Conservation (phyloP, 2,329 filamentous ascomycete genomes). For the Apiospora sp. region DNA sequence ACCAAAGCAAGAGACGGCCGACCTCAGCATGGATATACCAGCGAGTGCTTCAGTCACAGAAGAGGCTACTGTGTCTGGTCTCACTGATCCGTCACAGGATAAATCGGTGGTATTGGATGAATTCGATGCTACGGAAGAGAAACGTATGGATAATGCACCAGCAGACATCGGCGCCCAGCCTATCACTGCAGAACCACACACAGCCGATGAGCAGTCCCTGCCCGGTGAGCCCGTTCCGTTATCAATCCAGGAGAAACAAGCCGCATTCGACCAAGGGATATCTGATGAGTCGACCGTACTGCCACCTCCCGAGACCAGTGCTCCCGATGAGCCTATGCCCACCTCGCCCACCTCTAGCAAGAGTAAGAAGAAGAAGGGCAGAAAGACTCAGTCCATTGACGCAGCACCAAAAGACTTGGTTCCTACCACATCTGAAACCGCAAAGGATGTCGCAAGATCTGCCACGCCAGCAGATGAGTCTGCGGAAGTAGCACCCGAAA, state of each 20-base stretch:
- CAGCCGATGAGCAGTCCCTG: background rate
- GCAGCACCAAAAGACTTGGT: background rate
- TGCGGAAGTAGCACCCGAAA: background rate
- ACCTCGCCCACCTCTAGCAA: slow-evolving; percentile 43
- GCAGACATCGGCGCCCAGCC: background rate
- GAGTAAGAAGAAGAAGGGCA: slow-evolving; percentile 24
- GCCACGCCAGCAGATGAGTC: background rate
- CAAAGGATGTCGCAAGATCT: background rate
- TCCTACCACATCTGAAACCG: background rate
- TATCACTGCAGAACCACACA: background rate
- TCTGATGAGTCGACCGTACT: background rate
- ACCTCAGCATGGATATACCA: background rate
- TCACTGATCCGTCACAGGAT: background rate
- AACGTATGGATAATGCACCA: background rate
- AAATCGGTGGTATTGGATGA: background rate
- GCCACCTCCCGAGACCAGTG: slow-evolving; percentile 11
- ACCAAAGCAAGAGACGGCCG: slow-evolving; percentile 24
- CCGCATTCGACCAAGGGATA: background rate
- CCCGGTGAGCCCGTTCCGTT: background rate
- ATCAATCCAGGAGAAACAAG: background rate
- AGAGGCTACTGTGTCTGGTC: background rate
- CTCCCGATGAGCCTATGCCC: slow-evolving; percentile 29
- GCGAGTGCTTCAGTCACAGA: background rate
- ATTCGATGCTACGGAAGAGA: background rate
- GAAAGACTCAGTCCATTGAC: background rate